Evolutionary conservation across 1,284 basidiomycete species (phyloP).

Genomic region (Leccinum colubrinum): DNA sequence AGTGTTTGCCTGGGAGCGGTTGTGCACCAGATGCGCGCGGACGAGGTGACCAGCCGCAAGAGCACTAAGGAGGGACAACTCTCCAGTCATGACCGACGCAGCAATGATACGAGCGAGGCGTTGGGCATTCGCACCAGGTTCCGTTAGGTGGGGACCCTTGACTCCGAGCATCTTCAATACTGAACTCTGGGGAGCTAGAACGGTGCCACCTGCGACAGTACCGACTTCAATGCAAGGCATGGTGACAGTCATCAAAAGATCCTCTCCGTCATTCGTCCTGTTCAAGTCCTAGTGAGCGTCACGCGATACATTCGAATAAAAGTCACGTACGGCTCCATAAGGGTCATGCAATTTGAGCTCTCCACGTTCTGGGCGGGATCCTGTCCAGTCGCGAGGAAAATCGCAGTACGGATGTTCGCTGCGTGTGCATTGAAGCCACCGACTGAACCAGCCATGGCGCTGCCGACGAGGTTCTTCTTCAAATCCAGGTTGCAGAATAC

Average conservation of each 20-base stretch:
- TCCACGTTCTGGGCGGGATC: slow-evolving; percentile 99
- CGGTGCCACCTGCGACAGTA: slow-evolving; percentile 94
- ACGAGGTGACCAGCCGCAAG: slow-evolving; percentile 92
- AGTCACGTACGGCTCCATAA: slow-evolving; percentile 91
- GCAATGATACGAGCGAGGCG: slow-evolving; percentile 85
- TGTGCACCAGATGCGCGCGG: slow-evolving; percentile 84
- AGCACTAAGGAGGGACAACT: slow-evolving; percentile 85
- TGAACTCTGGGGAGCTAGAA: slow-evolving; percentile 83
- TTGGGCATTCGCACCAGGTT: slow-evolving; percentile 86
- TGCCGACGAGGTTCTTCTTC: slow-evolving; percentile 98
- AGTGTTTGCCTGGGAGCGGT: slow-evolving; percentile 69
- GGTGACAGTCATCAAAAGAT: slow-evolving; percentile 88
- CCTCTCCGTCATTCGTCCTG: slow-evolving; percentile 86
- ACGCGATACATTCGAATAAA: background rate
- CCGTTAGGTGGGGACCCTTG: slow-evolving; percentile 79
- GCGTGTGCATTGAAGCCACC: slow-evolving; percentile 99
- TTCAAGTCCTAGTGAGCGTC: slow-evolving; percentile 12
- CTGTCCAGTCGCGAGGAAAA: slow-evolving; percentile 98
- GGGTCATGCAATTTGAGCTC: slow-evolving; percentile 96
- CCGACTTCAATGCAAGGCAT: slow-evolving; percentile 98
- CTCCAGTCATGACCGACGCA: slow-evolving; percentile 92
- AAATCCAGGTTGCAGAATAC: slow-evolving; percentile 85
- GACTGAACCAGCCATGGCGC: slow-evolving; percentile 95
- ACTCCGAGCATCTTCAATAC: slow-evolving; percentile 92
- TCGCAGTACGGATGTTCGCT: slow-evolving; percentile 94